Evolutionary conservation across 1,284 basidiomycete genomes (phyloP).

Genomic region (Ceratobasidium sp.): DNA sequence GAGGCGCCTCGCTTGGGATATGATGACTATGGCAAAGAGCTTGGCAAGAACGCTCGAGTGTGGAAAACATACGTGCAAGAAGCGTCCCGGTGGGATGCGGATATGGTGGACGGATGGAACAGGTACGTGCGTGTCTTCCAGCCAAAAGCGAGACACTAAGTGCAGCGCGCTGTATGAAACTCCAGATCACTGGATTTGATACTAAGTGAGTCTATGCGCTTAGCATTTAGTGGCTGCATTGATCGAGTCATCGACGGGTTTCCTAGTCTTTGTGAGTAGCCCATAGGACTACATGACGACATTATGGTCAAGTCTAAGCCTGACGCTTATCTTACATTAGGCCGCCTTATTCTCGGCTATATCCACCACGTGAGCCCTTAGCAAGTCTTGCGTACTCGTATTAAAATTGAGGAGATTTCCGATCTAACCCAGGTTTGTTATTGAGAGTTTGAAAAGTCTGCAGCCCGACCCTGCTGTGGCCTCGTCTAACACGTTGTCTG

Average conservation of each 20-base stretch:
- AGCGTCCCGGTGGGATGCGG: background rate
- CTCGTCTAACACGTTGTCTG: conserved; percentile 17
- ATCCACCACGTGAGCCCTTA: background rate
- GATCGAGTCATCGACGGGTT: no score
- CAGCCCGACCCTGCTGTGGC: background rate
- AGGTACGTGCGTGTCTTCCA: background rate
- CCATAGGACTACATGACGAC: no score
- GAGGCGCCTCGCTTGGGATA: background rate
- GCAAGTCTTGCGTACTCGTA: background rate
- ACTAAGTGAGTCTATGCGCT: background rate
- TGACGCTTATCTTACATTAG: background rate
- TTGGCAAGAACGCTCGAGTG: conserved; percentile 5
- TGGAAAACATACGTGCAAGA: conserved; percentile 30
- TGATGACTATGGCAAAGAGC: conserved; percentile 14
- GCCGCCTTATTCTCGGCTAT: conserved; percentile 14
- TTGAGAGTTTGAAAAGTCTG: background rate
- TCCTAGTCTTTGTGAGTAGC: no score
- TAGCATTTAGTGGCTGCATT: no score
- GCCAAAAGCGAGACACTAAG: conserved; percentile 63
- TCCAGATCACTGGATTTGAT: background rate
- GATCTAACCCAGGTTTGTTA: background rate
- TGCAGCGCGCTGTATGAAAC: background rate
- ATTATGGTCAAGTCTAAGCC: background rate
- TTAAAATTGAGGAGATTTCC: background rate
- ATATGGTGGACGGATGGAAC: conserved; percentile 24